Evolutionary conservation across 1,139 yeast species (phyloP).

Genomic region (Kodamaea suecica): DNA sequence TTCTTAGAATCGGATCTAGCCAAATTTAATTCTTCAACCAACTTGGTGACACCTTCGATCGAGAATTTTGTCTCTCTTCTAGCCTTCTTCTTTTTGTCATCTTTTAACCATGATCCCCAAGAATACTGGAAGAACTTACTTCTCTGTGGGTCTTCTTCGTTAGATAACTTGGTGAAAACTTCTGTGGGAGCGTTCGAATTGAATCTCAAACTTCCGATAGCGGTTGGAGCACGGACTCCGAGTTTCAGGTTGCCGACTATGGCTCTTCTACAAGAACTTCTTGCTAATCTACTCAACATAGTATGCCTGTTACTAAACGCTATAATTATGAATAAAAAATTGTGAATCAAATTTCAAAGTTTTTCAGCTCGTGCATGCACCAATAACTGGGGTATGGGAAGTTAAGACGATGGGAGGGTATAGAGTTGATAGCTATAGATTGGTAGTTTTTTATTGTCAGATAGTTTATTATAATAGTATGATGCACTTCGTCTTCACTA

Average conservation of each 20-base stretch:
- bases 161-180: conserved; percentile 51
- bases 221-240: background rate
- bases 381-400: too few species aligned
- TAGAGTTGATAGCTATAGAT: too few species aligned
- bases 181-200: conserved; percentile 27
- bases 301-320: too few species aligned
- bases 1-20: conserved; percentile 23
- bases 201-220: conserved; percentile 4
- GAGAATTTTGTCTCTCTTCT: conserved; percentile 82
- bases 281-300: conserved; percentile 12
- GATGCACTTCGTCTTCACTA: too few species aligned
- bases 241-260: too few species aligned
- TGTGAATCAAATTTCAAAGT: too few species aligned
- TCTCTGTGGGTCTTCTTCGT: conserved; percentile 66
- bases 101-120: conserved; percentile 93
- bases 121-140: conserved; percentile 78
- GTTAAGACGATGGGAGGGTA: too few species aligned
- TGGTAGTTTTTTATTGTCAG: too few species aligned
- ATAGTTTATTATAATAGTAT: too few species aligned
- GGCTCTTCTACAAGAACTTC: conserved; percentile 2
- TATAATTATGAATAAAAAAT: too few species aligned
- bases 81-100: conserved; percentile 70
- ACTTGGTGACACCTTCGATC: conserved; percentile 64
- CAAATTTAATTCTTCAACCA: conserved; percentile 40
- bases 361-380: too few species aligned